Conservation (phyloP, 306 rosid genomes). For the Rosa persica region DNA sequence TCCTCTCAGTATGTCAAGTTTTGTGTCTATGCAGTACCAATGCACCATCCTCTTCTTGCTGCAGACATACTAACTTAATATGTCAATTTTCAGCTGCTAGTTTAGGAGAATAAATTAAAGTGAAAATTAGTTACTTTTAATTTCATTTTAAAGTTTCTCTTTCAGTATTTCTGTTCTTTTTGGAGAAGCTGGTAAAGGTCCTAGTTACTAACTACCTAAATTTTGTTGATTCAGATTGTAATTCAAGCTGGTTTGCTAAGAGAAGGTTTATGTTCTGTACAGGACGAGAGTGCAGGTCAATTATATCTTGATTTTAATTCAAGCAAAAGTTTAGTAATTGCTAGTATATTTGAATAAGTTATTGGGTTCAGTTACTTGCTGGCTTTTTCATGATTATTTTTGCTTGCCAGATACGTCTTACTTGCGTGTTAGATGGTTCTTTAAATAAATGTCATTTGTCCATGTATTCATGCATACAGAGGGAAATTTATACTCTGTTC, state of each 20-base stretch:
- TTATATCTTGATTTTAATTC: slow-evolving; percentile 19
- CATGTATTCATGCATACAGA: not conserved
- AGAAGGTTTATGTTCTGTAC: slow-evolving; percentile 82
- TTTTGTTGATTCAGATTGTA: slow-evolving; percentile 52
- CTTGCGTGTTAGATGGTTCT: not conserved
- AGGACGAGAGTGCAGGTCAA: slow-evolving; percentile 88
- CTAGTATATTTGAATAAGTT: not conserved
- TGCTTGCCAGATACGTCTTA: not conserved
- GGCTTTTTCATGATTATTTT: not conserved
- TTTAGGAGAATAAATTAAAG: not conserved
- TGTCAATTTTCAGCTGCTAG: not conserved
- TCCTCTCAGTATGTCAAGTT: not conserved
- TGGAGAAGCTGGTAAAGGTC: slow-evolving; percentile 14
- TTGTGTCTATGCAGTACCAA: not conserved
- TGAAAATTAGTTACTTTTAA: not conserved
- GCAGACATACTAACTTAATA: not conserved
- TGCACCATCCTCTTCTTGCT: not conserved
- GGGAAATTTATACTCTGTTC: not conserved
- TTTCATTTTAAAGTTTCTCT: not conserved
- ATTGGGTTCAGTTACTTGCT: not conserved
- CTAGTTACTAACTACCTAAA: slow-evolving; percentile 20
- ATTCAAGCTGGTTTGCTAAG: slow-evolving; percentile 67
- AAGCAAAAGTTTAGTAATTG: not conserved
- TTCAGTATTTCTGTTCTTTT: not conserved
- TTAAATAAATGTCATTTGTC: not conserved